Percentiles rank a stretch among this genome's conserved stretches.
Evolutionary conservation across 768 basidiomycete genomes (phyloP).

Genomic region (Holtermanniella nyarrowii): DNA sequence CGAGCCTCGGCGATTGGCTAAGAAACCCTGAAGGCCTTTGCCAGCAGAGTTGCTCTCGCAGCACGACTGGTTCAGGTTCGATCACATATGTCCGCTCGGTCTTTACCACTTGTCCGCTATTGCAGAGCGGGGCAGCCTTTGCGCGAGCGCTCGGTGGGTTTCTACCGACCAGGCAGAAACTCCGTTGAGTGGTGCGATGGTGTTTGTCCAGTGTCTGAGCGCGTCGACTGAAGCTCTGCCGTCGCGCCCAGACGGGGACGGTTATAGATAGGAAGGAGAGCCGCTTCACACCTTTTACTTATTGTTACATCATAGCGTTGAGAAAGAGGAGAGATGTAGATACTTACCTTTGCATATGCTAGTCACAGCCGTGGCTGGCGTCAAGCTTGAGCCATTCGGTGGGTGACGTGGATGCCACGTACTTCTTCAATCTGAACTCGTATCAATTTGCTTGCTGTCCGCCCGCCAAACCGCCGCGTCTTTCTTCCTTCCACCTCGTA

Average conservation of each 20-base stretch:
- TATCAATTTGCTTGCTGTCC: too few relatives aligned
- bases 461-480: too few relatives aligned
- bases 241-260: not conserved
- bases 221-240: not conserved
- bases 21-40: not conserved
- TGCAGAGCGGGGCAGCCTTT: not conserved
- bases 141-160: not conserved
- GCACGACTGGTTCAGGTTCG: too few relatives aligned
- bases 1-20: not conserved
- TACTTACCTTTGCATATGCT: too few relatives aligned
- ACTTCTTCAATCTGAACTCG: too few relatives aligned
- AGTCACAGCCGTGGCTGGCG: too few relatives aligned
- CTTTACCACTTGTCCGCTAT: not conserved
- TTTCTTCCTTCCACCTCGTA: too few relatives aligned
- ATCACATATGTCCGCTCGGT: not conserved
- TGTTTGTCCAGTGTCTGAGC: not conserved
- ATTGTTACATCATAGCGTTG: not conserved
- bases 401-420: too few relatives aligned
- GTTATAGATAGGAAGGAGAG: not conserved
- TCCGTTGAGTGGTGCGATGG: not conserved
- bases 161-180: not conserved
- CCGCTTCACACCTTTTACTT: not conserved
- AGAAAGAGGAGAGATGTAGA: too few relatives aligned
- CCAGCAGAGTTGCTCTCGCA: too few relatives aligned
- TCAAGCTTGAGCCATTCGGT: too few relatives aligned